Percentiles rank a stretch among this genome's conserved stretches.
phyloP scores from a whole-genome alignment of 2,329 filamentous ascomycete species.

The Fulvia fulva region DNA sequence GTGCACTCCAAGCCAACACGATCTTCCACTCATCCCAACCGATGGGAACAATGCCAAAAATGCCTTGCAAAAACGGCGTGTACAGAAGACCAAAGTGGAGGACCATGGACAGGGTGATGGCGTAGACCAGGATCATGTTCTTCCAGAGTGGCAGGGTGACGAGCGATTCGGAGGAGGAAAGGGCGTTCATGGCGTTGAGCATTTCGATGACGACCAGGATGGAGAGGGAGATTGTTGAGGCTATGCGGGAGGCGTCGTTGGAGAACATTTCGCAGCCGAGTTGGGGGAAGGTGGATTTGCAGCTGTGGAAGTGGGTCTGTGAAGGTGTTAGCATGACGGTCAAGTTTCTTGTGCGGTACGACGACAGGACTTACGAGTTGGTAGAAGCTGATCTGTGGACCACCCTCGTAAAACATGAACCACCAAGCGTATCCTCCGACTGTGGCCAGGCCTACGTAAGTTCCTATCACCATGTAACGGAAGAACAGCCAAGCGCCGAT shows the following conservation, averaged over 20 bases:
- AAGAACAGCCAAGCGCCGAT: constrained; percentile 97
- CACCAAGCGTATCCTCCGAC: constrained; percentile 99
- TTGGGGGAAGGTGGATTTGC: constrained; percentile 76
- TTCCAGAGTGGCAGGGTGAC: constrained; percentile 93
- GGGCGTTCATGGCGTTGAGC: constrained; percentile 97
- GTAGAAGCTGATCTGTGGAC: constrained; percentile 86
- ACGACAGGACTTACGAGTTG: constrained; percentile 59
- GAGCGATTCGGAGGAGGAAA: constrained; percentile 91
- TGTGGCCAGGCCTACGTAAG: constrained; percentile 89
- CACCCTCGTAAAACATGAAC: constrained; percentile 93
- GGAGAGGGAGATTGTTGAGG: constrained; percentile 88
- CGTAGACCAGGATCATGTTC: constrained; percentile 97
- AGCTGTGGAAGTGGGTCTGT: constrained; percentile 84
- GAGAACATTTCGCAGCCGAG: constrained; percentile 91
- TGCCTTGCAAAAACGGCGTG: constrained; percentile 76
- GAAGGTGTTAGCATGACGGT: not conserved
- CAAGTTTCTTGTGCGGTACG: constrained; percentile 1
- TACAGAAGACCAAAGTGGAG: constrained; percentile 94
- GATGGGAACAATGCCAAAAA: constrained; percentile 89
- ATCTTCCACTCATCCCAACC: constrained; percentile 88
- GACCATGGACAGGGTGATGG: constrained; percentile 86
- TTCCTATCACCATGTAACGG: constrained; percentile 93
- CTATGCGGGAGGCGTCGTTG: constrained; percentile 79
- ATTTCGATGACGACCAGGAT: constrained; percentile 96
- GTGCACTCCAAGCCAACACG: constrained; percentile 79